Percentiles rank a stretch among this genome's conserved stretches.
Conservation (phyloP, 352 stramenopile genomes). For the Phytophthora pisi region DNA sequence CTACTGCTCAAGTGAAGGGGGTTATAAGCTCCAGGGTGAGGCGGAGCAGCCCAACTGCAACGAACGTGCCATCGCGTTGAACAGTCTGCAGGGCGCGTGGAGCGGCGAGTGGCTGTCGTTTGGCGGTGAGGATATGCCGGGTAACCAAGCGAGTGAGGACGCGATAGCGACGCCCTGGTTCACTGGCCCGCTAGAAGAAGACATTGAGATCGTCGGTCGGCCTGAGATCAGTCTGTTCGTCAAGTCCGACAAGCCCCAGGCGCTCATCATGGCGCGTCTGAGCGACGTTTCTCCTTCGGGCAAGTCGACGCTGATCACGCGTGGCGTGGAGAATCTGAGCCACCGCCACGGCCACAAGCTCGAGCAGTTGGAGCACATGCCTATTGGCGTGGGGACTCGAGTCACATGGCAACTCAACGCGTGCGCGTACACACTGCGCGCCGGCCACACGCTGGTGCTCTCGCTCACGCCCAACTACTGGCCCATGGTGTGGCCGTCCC, state of each 20-base stretch:
- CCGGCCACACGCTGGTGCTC: slow-evolving; percentile 41
- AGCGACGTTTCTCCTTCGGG: slow-evolving; percentile 52
- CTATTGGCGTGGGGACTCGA: slow-evolving; percentile 28
- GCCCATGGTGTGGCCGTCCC: slow-evolving; percentile 58
- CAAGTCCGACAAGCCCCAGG: slow-evolving; percentile 45
- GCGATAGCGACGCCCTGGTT: slow-evolving; percentile 43
- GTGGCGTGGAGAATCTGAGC: slow-evolving; percentile 52
- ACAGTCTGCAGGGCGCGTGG: slow-evolving; percentile 51
- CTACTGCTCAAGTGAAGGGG: slow-evolving; percentile 26
- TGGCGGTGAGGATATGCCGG: slow-evolving; percentile 53
- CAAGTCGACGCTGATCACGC: slow-evolving; percentile 49
- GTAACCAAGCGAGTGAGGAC: slow-evolving; percentile 47
- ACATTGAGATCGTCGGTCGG: slow-evolving; percentile 47
- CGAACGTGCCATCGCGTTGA: slow-evolving; percentile 31
- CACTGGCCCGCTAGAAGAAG: slow-evolving; percentile 15
- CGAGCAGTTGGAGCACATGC: slow-evolving; percentile 42
- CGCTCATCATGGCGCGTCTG: slow-evolving; percentile 44
- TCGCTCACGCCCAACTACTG: slow-evolving; percentile 55
- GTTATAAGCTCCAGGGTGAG: slow-evolving; percentile 6
- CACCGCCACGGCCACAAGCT: slow-evolving; percentile 44
- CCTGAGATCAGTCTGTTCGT: slow-evolving; percentile 45
- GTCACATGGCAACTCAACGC: slow-evolving; percentile 49
- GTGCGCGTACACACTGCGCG: slow-evolving; percentile 45
- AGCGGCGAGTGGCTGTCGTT: slow-evolving; percentile 63
- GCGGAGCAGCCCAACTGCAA: slow-evolving; percentile 5